These are phyloP conservation scores for Triticum urartu DNA, from an alignment of 176 grass and related monocot genomes.

Conservation along the genomic window DNA sequence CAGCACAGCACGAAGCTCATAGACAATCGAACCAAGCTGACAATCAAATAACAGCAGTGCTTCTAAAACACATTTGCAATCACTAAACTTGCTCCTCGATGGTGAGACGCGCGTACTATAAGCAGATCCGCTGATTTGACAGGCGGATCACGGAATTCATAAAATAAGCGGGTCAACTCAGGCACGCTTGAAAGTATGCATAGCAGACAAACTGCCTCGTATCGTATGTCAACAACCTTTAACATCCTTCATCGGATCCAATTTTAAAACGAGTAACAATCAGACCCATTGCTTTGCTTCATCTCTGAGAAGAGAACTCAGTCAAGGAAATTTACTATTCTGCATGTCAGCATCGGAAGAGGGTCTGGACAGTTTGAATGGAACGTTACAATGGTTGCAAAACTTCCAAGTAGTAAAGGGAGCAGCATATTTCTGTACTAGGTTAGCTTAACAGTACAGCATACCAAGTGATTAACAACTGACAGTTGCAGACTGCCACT, in stretches of 20 bases:
- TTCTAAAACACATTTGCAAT: neutral
- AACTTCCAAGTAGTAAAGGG: neutral
- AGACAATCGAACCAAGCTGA: too few relatives aligned
- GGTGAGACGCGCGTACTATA: neutral
- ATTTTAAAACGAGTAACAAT: neutral
- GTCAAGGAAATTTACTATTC: neutral
- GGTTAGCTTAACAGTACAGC: neutral
- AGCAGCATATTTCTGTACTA: conserved; percentile 1
- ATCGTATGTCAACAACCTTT: neutral
- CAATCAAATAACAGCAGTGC: neutral
- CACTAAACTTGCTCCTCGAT: neutral
- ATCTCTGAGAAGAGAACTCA: conserved; percentile 8
- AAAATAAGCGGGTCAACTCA: neutral
- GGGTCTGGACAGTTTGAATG: neutral
- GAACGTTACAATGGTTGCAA: neutral
- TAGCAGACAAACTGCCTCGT: neutral
- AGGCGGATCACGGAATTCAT: neutral
- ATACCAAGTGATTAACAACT: neutral
- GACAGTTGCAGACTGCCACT: neutral
- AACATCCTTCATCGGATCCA: neutral
- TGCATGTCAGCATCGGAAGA: neutral
- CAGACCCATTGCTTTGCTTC: neutral
- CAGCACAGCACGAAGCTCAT: neutral
- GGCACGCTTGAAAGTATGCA: neutral
- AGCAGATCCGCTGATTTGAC: neutral